These are phyloP conservation scores for Fusarium hainanense DNA, from an alignment of 2,329 filamentous ascomycete species.

Conservation along the genomic window DNA sequence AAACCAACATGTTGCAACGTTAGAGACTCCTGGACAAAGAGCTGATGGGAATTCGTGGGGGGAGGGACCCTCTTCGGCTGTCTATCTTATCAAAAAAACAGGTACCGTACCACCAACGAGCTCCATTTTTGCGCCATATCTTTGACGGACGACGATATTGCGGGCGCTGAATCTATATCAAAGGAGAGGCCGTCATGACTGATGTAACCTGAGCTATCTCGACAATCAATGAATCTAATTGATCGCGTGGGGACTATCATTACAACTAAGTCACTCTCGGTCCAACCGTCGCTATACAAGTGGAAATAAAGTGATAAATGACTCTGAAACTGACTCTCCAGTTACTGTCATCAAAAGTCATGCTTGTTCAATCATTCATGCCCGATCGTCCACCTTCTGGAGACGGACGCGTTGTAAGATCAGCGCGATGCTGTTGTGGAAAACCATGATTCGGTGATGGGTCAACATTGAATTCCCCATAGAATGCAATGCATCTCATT, in stretches of 20 bases:
- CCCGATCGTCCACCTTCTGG: conserved; percentile 17
- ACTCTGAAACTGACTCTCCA: neutral
- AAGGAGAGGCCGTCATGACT: neutral
- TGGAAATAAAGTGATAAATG: neutral
- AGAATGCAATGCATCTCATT: neutral
- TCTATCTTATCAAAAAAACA: conserved; percentile 38
- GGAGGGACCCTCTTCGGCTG: conserved; percentile 30
- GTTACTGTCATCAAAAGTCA: neutral
- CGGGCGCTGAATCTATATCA: conserved; percentile 37
- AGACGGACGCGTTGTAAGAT: conserved; percentile 23
- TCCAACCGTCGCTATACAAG: conserved; percentile 10
- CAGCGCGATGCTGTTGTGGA: conserved; percentile 29
- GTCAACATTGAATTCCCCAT: conserved; percentile 1
- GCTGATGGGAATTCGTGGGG: conserved; percentile 40
- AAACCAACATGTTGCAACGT: conserved; percentile 24
- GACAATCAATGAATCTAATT: conserved; percentile 8
- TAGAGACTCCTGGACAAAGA: conserved; percentile 6
- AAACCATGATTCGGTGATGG: conserved; percentile 18
- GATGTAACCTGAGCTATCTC: conserved; percentile 22
- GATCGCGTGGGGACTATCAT: conserved; percentile 24
- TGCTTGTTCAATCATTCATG: neutral
- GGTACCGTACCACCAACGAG: conserved; percentile 3
- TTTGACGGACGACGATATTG: conserved; percentile 26
- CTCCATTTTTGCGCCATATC: conserved; percentile 34
- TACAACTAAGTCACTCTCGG: conserved; percentile 1